Percentiles rank a stretch among this genome's conserved stretches.
phyloP scores from a whole-genome alignment of 2,329 filamentous ascomycete species.

The Neurospora sp. region DNA sequence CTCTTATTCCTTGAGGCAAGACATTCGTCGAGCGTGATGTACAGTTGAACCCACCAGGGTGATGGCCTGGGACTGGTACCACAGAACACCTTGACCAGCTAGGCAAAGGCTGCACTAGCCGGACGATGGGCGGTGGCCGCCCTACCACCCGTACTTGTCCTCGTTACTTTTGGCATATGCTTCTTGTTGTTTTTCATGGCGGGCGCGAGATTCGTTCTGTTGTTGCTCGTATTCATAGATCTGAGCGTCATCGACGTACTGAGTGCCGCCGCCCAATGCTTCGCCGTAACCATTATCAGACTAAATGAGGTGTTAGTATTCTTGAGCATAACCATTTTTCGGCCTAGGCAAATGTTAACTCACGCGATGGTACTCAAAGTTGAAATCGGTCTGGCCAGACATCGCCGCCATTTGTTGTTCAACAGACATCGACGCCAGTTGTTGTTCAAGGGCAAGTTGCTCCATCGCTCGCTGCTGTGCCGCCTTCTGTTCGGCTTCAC shows the following conservation, averaged over 20 bases:
- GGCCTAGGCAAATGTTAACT: constrained; percentile 5
- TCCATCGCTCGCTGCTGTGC: constrained; percentile 29
- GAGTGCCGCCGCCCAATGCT: constrained; percentile 14
- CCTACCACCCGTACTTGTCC: constrained; percentile 18
- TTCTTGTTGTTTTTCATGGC: constrained; percentile 3
- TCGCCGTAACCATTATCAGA: constrained; percentile 23
- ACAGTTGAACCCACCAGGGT: background rate
- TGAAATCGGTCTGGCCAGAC: constrained; percentile 19
- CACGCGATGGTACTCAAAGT: constrained; percentile 28
- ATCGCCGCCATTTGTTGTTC: constrained; percentile 14
- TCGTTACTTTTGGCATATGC: constrained; percentile 11
- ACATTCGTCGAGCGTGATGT: background rate
- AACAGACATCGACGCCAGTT: constrained; percentile 16
- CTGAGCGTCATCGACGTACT: constrained; percentile 26
- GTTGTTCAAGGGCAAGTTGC: constrained; percentile 14
- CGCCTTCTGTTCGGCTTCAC: constrained; percentile 31
- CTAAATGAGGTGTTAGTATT: constrained; percentile 8
- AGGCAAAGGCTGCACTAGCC: background rate
- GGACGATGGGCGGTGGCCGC: constrained; percentile 2
- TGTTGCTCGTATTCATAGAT: constrained; percentile 24
- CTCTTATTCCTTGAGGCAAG: background rate
- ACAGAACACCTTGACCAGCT: background rate
- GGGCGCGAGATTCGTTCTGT: background rate
- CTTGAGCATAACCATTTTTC: constrained; percentile 1
- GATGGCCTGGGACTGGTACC: background rate